Percentiles rank a stretch among this genome's conserved stretches.
Evolutionary conservation across 202 grass and related monocot species (phyloP).

Genomic region (Setaria viridis): DNA sequence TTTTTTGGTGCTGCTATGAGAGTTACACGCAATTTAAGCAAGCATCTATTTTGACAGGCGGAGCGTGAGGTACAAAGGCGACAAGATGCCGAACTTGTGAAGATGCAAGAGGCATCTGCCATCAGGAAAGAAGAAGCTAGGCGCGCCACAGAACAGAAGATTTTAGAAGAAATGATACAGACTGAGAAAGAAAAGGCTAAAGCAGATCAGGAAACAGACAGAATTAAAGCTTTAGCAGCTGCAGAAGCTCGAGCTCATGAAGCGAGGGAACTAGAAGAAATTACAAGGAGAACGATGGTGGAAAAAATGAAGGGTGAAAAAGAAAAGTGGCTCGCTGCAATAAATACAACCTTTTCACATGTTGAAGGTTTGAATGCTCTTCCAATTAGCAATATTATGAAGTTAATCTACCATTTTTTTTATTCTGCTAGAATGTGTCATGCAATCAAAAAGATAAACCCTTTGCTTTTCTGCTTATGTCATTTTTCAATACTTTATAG

Average conservation of each 20-base stretch:
- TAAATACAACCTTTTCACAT: conserved; percentile 88
- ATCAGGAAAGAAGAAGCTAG: conserved; percentile 74
- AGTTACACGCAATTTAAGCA: conserved; percentile 18
- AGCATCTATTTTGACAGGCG: conserved; percentile 52
- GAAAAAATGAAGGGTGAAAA: conserved; percentile 70
- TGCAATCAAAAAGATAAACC: conserved; percentile 6
- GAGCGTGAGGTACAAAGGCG: conserved; percentile 71
- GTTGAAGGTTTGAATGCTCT: conserved; percentile 74
- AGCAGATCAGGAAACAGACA: conserved; percentile 51
- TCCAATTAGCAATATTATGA: conserved; percentile 24
- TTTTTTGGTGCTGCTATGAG: conserved; percentile 21
- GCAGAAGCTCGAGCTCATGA: conserved; percentile 60
- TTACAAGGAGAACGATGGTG: conserved; percentile 61
- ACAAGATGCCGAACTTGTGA: conserved; percentile 84
- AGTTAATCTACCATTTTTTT: neutral
- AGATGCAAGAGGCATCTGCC: conserved; percentile 83
- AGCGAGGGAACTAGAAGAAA: conserved; percentile 60
- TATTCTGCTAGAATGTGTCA: neutral
- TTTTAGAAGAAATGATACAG: conserved; percentile 64
- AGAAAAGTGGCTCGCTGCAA: conserved; percentile 92
- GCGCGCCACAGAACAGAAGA: conserved; percentile 72
- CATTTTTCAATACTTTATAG: conserved; percentile 14
- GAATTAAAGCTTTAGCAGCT: conserved; percentile 56
- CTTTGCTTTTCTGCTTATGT: neutral
- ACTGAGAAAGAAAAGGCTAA: conserved; percentile 65